These are phyloP conservation scores for Pseudogymnoascus sp. DNA, from an alignment of 2,329 filamentous ascomycete species.

Conservation along the genomic window DNA sequence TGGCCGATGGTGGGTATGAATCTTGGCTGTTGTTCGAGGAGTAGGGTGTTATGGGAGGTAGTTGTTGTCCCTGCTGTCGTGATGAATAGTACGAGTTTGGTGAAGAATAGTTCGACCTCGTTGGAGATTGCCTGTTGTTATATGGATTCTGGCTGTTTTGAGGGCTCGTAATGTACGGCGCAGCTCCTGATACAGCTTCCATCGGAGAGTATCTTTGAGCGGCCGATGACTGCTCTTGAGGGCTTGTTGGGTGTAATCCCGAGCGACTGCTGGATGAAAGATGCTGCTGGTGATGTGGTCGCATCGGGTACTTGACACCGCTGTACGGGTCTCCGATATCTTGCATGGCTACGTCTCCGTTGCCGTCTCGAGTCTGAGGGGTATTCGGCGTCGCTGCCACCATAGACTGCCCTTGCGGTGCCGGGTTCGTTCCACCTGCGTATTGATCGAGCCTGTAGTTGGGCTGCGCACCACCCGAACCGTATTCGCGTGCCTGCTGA, in stretches of 20 bases:
- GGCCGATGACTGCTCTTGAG: conserved; percentile 70
- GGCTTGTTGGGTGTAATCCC: conserved; percentile 61
- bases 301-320: conserved; percentile 76
- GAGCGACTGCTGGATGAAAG: conserved; percentile 42
- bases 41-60: conserved; percentile 67
- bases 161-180: conserved; percentile 64
- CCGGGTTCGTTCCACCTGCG: conserved; percentile 36
- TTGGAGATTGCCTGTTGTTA: conserved; percentile 68
- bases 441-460: conserved; percentile 58
- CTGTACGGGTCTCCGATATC: conserved; percentile 77
- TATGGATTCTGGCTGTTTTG: conserved; percentile 44
- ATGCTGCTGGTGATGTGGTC: conserved; percentile 70
- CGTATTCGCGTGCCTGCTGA: conserved; percentile 25
- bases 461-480: conserved; percentile 38
- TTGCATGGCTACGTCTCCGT: conserved; percentile 77
- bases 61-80: conserved; percentile 48
- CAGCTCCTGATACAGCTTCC: conserved; percentile 76
- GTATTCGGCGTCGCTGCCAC: conserved; percentile 50
- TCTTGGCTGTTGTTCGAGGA: conserved; percentile 50
- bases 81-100: conserved; percentile 50
- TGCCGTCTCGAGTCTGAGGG: conserved; percentile 60
- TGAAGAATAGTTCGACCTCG: conserved; percentile 54
- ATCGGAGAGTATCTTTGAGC: conserved; percentile 94
- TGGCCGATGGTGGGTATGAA: conserved; percentile 63
- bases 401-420: conserved; percentile 43